Evolutionary conservation across 2,329 filamentous ascomycete species (phyloP).

Genomic region (Xylariaceae sp.): DNA sequence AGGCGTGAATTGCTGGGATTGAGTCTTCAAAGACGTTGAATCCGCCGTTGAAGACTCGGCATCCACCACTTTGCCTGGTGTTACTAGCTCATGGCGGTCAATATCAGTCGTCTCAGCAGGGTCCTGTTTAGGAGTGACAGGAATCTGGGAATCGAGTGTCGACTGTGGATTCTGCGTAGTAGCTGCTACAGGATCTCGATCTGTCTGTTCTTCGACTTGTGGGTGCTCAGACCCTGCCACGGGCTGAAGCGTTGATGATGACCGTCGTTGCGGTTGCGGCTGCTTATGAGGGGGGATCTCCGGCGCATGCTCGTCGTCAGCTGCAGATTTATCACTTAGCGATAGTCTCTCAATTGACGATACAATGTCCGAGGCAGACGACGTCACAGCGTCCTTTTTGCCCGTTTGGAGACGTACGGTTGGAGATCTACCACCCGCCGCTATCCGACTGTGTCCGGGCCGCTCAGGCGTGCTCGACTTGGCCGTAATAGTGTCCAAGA

Average conservation of each 20-base stretch:
- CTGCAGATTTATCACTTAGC: conserved; percentile 31
- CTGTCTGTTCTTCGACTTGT: conserved; percentile 15
- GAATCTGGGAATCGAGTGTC: neutral
- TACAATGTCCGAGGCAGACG: conserved; percentile 27
- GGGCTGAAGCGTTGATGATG: conserved; percentile 23
- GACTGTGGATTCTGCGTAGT: neutral
- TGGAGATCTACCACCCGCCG: conserved; percentile 23
- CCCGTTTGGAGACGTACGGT: conserved; percentile 28
- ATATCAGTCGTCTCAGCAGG: neutral
- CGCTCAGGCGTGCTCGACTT: conserved; percentile 21
- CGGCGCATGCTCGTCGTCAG: conserved; percentile 24
- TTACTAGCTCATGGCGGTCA: conserved; percentile 9
- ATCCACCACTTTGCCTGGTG: conserved; percentile 10
- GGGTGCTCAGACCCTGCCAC: conserved; percentile 22
- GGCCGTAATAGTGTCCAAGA: conserved; percentile 41
- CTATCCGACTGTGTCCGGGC: conserved; percentile 14
- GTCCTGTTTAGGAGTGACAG: conserved; percentile 4
- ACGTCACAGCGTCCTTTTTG: conserved; percentile 21
- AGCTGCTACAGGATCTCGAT: conserved; percentile 17
- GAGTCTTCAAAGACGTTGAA: neutral
- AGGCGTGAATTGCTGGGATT: conserved; percentile 6
- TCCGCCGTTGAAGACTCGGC: conserved; percentile 1
- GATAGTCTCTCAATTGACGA: conserved; percentile 35
- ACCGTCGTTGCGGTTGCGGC: conserved; percentile 9
- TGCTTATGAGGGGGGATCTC: conserved; percentile 21